Base-by-base conservation (phyloP, 768 basidiomycete genomes). In the Kwoniella sp. region DNA sequence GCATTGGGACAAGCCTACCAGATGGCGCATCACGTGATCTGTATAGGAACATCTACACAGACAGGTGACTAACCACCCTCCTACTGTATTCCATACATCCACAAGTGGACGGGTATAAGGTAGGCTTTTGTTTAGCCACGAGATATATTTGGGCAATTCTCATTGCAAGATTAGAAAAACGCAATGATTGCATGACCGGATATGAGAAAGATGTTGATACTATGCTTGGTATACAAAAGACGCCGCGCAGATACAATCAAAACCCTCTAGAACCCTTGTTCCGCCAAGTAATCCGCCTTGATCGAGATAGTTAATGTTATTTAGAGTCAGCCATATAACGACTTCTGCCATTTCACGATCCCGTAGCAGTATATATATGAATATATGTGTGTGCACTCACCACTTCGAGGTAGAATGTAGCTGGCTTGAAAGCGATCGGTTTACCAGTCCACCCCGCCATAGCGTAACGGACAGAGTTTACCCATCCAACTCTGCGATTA, bases 361-460 rank as follows among this genome's bases (percentile, higher is more conserved):
- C n/a, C n/a, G n/a, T n/a, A n/a, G n/a, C n/a, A n/a, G n/a, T n/a
- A n/a, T n/a, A n/a, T n/a, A n/a, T n/a, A n/a, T n/a, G n/a, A n/a
- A n/a, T n/a, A 7, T 45, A 3, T 1, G 30, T 13, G 17, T 12
- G 12, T 23, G 5, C 50, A 73, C 78, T 75, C 55, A 79, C 79
- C 38, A 93, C 86, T 45, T 90, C 88, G 5, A 92, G 86, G 76
- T 95, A 97, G 79, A 97, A 97, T 9, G 90, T 91, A 23, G 89
- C 90, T 1, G 93, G 92, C 62, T 89, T 89, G 83, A 96, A 98
- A 63, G 89, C 87, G 76, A 98, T 92, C 67, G 92, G 89, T 61
- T 87, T 89, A 12, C 94, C 96, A 71, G 86, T 87, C 81, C 93
- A 90, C 73, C 90, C 88, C 0, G 92, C 89, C 86, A 91, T 90